Percentiles rank a stretch among this genome's conserved stretches.
Conservation (phyloP, 2,329 filamentous ascomycete species). For the Passalora sequoiae region DNA sequence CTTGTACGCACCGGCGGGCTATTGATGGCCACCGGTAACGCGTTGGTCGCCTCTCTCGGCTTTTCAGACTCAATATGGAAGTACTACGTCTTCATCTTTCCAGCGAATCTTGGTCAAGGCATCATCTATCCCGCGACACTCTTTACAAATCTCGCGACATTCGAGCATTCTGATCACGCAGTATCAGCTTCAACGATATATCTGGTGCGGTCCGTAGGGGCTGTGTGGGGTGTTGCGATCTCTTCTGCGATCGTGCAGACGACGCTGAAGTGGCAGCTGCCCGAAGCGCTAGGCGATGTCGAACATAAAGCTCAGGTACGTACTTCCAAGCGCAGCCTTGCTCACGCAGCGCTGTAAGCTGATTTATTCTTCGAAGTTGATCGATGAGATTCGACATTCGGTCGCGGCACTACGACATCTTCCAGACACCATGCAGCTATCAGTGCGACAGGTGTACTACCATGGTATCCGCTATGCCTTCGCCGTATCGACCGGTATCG, state of each 20-base stretch:
- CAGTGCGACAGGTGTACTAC: slow-evolving; percentile 56
- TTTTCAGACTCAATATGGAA: slow-evolving; percentile 44
- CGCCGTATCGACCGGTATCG: slow-evolving; percentile 50
- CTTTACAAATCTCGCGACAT: slow-evolving; percentile 59
- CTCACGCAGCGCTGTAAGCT: not conserved
- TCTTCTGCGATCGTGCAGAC: slow-evolving; percentile 61
- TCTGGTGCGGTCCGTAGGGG: slow-evolving; percentile 58
- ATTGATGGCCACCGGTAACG: slow-evolving; percentile 44
- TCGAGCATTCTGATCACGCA: slow-evolving; percentile 59
- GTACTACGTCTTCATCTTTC: slow-evolving; percentile 43
- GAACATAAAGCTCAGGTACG: slow-evolving; percentile 56
- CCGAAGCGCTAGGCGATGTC: slow-evolving; percentile 50
- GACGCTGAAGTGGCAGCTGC: slow-evolving; percentile 52
- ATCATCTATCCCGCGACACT: slow-evolving; percentile 48
- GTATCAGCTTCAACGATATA: slow-evolving; percentile 60
- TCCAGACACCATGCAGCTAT: slow-evolving; percentile 53
- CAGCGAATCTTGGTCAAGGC: slow-evolving; percentile 45
- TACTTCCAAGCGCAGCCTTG: slow-evolving; percentile 9
- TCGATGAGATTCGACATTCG: slow-evolving; percentile 59
- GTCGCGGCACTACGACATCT: slow-evolving; percentile 52
- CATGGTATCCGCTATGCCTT: slow-evolving; percentile 55
- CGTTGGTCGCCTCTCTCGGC: slow-evolving; percentile 37
- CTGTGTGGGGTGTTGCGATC: slow-evolving; percentile 60
- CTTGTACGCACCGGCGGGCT: slow-evolving; percentile 39
- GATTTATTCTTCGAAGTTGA: slow-evolving; percentile 44